A percentile compares a stretch with the other conserved stretches of the same genome.
Conservation (phyloP, 768 basidiomycete species). For the Trametes cubensis region DNA sequence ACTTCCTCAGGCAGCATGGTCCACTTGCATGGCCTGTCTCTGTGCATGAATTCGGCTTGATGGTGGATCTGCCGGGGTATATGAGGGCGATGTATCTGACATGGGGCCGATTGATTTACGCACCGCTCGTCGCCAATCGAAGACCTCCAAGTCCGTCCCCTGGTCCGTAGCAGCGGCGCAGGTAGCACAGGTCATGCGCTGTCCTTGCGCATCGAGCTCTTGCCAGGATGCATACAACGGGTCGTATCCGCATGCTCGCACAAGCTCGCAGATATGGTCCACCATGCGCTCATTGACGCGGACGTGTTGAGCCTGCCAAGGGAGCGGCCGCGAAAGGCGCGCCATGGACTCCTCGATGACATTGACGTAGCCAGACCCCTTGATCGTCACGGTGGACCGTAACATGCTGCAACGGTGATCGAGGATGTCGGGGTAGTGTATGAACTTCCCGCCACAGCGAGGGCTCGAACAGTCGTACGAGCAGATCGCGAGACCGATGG, state of each 20-base stretch:
- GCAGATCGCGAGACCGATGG: neutral
- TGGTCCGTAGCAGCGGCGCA: neutral
- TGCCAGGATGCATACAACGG: neutral
- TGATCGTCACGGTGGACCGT: neutral
- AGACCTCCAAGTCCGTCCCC: neutral
- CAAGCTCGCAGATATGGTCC: neutral
- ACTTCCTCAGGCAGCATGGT: conserved; percentile 2
- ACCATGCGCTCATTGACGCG: neutral
- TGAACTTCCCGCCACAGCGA: neutral
- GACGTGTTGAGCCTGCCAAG: neutral
- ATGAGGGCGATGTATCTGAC: neutral
- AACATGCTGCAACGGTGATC: neutral
- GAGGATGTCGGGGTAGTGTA: conserved; percentile 16
- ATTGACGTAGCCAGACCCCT: neutral
- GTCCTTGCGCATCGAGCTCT: neutral
- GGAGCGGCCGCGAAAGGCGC: neutral
- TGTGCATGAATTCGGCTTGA: neutral
- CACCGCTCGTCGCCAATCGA: conserved; percentile 11
- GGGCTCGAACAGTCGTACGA: conserved; percentile 1
- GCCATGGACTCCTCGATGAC: neutral
- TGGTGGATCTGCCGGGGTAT: neutral
- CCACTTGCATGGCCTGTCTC: neutral
- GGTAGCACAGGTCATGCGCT: conserved; percentile 6
- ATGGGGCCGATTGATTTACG: neutral
- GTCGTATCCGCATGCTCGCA: conserved; percentile 9